These are phyloP conservation scores for Gynostemma pentaphyllum DNA, from an alignment of 306 rosid species.

Conservation along the genomic window DNA sequence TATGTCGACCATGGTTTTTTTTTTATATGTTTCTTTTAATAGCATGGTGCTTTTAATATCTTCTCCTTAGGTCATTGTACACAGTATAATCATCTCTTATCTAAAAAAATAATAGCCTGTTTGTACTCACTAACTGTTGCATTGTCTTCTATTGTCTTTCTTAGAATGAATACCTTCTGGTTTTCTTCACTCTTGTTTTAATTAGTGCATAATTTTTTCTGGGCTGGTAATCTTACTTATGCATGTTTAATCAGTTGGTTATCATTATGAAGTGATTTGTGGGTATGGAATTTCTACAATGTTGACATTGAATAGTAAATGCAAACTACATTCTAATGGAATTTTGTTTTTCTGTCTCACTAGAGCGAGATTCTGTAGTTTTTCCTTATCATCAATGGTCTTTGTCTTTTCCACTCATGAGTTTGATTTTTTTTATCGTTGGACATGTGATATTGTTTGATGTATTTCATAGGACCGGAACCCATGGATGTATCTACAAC, in stretches of 20 bases:
- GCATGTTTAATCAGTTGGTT: constrained; percentile 1
- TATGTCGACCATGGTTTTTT: no score
- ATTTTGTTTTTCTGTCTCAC: neutral
- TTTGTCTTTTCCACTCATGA: neutral
- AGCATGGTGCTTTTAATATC: no score
- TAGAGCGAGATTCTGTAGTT: neutral
- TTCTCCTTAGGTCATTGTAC: neutral
- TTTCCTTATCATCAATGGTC: neutral
- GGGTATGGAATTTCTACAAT: neutral
- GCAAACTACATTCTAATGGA: neutral
- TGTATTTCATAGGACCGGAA: constrained; percentile 42
- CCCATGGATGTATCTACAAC: constrained; percentile 64
- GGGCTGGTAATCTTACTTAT: neutral
- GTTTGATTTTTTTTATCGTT: neutral
- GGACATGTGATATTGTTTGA: neutral
- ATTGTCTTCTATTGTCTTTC: neutral
- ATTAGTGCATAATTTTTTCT: neutral
- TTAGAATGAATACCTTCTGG: neutral
- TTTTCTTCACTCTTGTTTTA: neutral
- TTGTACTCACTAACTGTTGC: neutral
- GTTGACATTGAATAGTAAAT: neutral
- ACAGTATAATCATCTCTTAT: no score
- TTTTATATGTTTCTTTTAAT: no score
- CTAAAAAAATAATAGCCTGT: neutral
- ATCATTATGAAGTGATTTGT: neutral